Evolutionary conservation across 345 rosid genomes (phyloP), one percentile per base, ranked within the genome.

Genomic region (Melaleuca alternifolia): DNA sequence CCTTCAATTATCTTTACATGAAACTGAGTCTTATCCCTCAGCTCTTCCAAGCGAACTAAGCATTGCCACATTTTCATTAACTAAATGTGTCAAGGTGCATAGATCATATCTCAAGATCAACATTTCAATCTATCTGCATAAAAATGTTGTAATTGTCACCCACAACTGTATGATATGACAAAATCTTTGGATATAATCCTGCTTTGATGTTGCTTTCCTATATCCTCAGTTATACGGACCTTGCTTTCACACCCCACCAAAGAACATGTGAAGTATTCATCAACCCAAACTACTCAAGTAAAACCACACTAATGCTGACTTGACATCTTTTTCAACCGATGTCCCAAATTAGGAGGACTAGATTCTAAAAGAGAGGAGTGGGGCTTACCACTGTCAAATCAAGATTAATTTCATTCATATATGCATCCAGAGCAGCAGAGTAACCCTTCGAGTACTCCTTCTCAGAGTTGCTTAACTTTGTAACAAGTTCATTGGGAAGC

Each of bases 371-470:
- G 50, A 46, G 83, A 83, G 41, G 57, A 82, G 51, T 83, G 87
- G 85, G 51, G 77, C 87, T 90, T 93, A 97, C 98, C 91, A 97
- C 96, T 82, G 93, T 96, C 94, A 97, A 89, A 82, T 94, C 98
- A 26, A 95, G 93, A 85, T 91, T 96, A 86, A 92, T 85, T 82
- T 93, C 91, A 23, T 93, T 93, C 96, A 94, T 96, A 92, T 96
- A 97, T 7, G 93, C 86, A 86, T 94, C 94, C 61, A 96, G 86
- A 76, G 96, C 92, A 16, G 90, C 89, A 23, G 97, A 93, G 92
- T 95, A 97, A 79, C 89, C 91, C 90, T 89, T 94, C 88, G 92
- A 93, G 89, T 94, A 96, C 53, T 89, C 93, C 83, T 94, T 95
- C 90, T 97, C 99, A 4, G 90, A 86, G 84, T 90, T 87, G 71